Evolutionary conservation across 148 eudicot genomes (phyloP), one percentile per base, ranked within the genome.

Genomic region (Vaccinium darrowii): DNA sequence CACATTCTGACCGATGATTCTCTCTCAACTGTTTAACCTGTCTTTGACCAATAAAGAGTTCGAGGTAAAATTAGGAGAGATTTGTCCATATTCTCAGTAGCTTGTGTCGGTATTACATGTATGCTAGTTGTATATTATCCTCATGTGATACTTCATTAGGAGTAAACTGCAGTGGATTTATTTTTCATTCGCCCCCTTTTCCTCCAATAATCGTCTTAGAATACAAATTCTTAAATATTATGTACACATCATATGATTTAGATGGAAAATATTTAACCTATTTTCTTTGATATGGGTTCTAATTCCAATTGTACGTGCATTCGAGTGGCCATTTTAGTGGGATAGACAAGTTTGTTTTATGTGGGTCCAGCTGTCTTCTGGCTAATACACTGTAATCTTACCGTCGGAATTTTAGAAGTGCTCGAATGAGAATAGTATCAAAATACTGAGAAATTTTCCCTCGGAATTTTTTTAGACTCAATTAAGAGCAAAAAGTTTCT

Each of bases 51-150:
- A 51, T 65, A 21, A 54, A 65, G 53, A 43, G 81, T n/a, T n/a
- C 53, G 10, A 62, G 75, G 75, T 82, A 67, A 47, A 81, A 15
- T 50, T 65, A 8, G n/a, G 19, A 51, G 30, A 62, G 83, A 63
- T 62, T 63, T 43, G 49, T n/a, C 25, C 56, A 21, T 39, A 49
- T 63, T 63, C 33, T 7, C 75, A 60, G 51, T 3, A 63, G 75
- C 74, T n/a, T 62, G 84, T 65, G 36, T 82, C n/a, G 11, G 74
- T 69, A 27, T 82, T 43, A 49, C 4, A 23, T 50, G n/a, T 82
- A 25, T 50, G 84, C 21, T 5, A 25, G 84, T 82, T 65, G 76
- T 65, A 62, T 27, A 49, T 67, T 65, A n/a, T 43, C 62, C 18
- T 60, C 25, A 21, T 76, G 79, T 52, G 33, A 58, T 27, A 47